Conservation (phyloP, 768 basidiomycete species). For the Kwoniella dejecticola region DNA sequence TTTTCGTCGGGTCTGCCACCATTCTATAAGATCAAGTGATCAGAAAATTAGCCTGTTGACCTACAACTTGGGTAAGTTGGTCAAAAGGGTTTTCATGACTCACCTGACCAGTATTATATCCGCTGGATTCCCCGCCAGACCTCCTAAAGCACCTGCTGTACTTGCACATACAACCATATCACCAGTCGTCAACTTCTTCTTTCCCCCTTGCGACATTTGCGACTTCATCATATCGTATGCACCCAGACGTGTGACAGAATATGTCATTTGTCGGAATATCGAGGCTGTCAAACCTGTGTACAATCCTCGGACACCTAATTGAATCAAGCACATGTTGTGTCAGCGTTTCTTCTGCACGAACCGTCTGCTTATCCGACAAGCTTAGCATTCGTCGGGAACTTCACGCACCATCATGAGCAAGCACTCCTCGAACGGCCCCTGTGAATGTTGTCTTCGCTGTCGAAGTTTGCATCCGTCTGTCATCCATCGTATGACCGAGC, state of each 20-base stretch:
- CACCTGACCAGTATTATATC: constrained; percentile 46
- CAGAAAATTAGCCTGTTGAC: too few relatives aligned
- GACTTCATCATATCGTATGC: constrained; percentile 52
- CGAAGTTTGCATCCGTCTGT: constrained; percentile 49
- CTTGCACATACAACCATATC: constrained; percentile 49
- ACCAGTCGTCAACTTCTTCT: constrained; percentile 30
- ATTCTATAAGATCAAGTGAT: constrained; percentile 46
- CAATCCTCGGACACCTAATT: constrained; percentile 46
- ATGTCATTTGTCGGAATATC: constrained; percentile 51
- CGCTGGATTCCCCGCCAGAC: constrained; percentile 49
- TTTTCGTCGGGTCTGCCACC: constrained; percentile 51
- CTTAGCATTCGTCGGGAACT: too few relatives aligned
- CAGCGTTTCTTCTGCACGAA: neutral
- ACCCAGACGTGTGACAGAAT: constrained; percentile 48
- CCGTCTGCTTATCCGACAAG: too few relatives aligned
- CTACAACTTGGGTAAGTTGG: too few relatives aligned
- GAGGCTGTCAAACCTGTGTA: constrained; percentile 53
- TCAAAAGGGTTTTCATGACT: too few relatives aligned
- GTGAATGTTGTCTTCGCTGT: constrained; percentile 35
- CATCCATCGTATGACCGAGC: neutral
- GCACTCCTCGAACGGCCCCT: constrained; percentile 28
- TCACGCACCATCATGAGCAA: constrained; percentile 33
- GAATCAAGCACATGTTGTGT: neutral
- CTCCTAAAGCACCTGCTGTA: constrained; percentile 51
- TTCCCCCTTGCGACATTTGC: constrained; percentile 31